Evolutionary conservation across 2,329 filamentous ascomycete species (phyloP), one percentile per base, ranked within the genome.

Genomic region (Alternaria rosae): DNA sequence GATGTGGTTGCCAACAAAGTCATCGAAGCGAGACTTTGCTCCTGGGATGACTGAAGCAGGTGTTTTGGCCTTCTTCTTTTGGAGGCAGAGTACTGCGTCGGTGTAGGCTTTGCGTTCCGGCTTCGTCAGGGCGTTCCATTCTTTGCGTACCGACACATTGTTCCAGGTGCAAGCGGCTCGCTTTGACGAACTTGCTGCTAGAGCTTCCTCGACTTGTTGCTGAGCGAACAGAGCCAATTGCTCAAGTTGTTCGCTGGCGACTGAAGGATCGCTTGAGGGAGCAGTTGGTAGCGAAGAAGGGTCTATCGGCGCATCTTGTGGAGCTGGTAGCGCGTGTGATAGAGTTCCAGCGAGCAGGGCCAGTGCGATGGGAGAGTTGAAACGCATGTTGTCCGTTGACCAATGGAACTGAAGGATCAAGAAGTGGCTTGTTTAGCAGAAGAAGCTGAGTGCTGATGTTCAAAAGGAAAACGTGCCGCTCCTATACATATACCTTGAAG

Each of bases 1-100:
- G 66, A 79, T 75, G 58, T 79, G 76, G n/a, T 72, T 77, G 10
- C 71, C 76, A 4, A 79, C 75, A 57, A 77, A 79, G 53, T 79
- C 78, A 58, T 80, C 78, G 53, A 76, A 78, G 11, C 78, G 70
- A 30, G 70, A 74, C 41, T 70, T 71, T 2, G 71, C 76, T 54
- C 78, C 78, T 5, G 78, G 66, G 3, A 73, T 68, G 8, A 71
- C 26, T 3, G 63, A 63, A 1, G 65, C 62, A 8, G 75, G 75
- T 2, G 75, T 78, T 32, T 74, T 75, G 8, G 70, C 55, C 10
- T 70, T 66, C 63, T 75, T 76, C 11, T 62, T 66, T 11, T 71
- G 66, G 5, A 80, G 59, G 56, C 78, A 80, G 28, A 78, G 67
- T 6, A 80, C 77, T 9, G 78, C 78, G n/a, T 70, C 57, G 38